phyloP scores from a whole-genome alignment of 2,329 filamentous ascomycete species.

The Fusarium sp. region DNA sequence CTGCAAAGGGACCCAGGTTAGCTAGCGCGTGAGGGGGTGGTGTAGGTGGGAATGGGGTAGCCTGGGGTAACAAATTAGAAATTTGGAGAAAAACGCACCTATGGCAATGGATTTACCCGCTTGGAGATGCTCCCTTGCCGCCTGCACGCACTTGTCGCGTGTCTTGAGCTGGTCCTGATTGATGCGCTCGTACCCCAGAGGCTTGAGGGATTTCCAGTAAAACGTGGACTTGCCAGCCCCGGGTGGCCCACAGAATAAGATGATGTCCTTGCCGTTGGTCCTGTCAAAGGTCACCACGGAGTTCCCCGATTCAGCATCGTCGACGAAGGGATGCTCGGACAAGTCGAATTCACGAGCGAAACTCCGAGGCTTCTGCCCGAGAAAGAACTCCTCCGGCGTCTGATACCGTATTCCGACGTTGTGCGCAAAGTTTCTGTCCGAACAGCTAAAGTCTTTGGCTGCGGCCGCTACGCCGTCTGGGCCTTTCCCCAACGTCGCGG shows the following conservation, averaged over 20 bases:
- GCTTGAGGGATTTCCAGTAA: conserved; percentile 79
- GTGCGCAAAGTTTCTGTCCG: conserved; percentile 80
- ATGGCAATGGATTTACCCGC: conserved; percentile 76
- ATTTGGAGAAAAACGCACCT: conserved; percentile 64
- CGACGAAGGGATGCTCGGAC: conserved; percentile 54
- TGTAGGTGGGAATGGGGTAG: conserved; percentile 29
- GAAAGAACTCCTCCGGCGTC: conserved; percentile 93
- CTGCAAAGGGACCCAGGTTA: conserved; percentile 54
- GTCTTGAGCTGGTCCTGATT: conserved; percentile 92
- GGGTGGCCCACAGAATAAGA: conserved; percentile 88
- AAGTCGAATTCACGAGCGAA: conserved; percentile 79
- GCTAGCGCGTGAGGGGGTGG: conserved; percentile 22
- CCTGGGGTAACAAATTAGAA: background rate
- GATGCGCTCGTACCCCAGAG: conserved; percentile 81
- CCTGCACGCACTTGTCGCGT: conserved; percentile 74
- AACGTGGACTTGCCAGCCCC: conserved; percentile 93
- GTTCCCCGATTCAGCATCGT: conserved; percentile 36
- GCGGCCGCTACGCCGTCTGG: conserved; percentile 34
- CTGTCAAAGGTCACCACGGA: conserved; percentile 61
- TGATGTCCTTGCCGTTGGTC: conserved; percentile 73
- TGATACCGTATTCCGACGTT: conserved; percentile 83
- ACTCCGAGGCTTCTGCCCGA: conserved; percentile 69
- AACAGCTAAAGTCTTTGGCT: conserved; percentile 70
- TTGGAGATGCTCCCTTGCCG: conserved; percentile 70
- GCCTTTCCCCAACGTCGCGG: conserved; percentile 47